Percentiles rank a stretch among this genome's conserved stretches.
phyloP scores from a whole-genome alignment of 257 asterid genomes.

The Solanum pinnatisectum region DNA sequence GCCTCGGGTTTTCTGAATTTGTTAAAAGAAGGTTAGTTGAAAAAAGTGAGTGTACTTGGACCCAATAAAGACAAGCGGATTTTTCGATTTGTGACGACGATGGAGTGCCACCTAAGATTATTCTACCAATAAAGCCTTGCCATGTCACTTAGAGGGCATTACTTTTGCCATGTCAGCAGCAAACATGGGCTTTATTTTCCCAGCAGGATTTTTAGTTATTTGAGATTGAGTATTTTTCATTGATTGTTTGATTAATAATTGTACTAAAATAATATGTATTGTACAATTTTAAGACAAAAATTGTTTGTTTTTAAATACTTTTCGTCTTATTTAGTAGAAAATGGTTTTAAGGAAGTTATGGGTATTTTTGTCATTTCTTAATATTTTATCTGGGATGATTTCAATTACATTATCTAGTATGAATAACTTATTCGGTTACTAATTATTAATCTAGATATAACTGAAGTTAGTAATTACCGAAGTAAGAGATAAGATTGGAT shows the following conservation, averaged over 20 bases:
- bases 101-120: neutral
- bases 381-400: neutral
- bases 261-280: neutral
- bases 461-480: neutral
- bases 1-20: neutral
- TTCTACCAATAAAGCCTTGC: neutral
- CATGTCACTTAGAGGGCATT: neutral
- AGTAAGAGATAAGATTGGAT: neutral
- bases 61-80: neutral
- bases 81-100: neutral
- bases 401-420: neutral
- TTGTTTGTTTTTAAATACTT: neutral
- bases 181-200: neutral
- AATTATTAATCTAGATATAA: neutral
- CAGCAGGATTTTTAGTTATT: neutral
- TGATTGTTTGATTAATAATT: too few relatives aligned
- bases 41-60: neutral
- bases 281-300: neutral
- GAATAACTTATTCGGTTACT: neutral
- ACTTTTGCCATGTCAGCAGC: neutral
- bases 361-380: neutral
- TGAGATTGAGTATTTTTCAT: neutral
- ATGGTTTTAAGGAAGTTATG: neutral
- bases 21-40: neutral
- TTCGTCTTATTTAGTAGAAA: neutral